Base-by-base conservation (phyloP, 345 rosid genomes). In the Salix arbutifolia region DNA sequence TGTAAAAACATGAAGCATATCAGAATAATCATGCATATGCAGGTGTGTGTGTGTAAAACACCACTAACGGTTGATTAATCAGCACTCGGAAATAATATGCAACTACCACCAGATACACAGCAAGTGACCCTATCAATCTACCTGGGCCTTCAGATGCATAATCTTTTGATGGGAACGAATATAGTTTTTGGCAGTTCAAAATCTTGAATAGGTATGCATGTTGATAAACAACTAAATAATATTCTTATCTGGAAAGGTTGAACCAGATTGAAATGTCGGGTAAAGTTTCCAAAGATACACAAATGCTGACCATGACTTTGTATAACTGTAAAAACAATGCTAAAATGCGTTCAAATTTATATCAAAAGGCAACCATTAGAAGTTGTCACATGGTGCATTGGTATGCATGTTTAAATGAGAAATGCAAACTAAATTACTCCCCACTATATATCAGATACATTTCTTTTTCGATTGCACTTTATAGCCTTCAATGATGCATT, bases 1-100 rank as follows among this genome's bases (percentile, higher is more conserved):
- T 95, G 91, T 68, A 78, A 70, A 35, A 81, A 58, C 23, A 73
- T n/a, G 25, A 75, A 66, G 46, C 62, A 28, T 17, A 9, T 67
- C 14, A 78, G 68, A 31, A 19, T 44, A 75, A 28, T 26, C 18
- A 28, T 42, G 33, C 35, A 65, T 21, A 61, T 10, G 28, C 65
- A 19, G 65, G 65, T 21, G 28, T 21, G 26, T 8, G 38, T 37
- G 46, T 42, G 46, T 42, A 10, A 42, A 11, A 11, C 14, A 42
- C 46, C 46, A 21, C n/a, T 23, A 58, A 21, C n/a, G 19, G 62
- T 21, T 58, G 62, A 42, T 10, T 42, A 42, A 42, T 42, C 46
- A 42, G 46, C 46, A 42, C 14, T 42, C 4, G 46, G 46, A 42
- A 42, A 42, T 42, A 42, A 42, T 42, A 42, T 42, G 46, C 46